Conservation (phyloP, 306 rosid species). For the Acmispon strigosus region DNA sequence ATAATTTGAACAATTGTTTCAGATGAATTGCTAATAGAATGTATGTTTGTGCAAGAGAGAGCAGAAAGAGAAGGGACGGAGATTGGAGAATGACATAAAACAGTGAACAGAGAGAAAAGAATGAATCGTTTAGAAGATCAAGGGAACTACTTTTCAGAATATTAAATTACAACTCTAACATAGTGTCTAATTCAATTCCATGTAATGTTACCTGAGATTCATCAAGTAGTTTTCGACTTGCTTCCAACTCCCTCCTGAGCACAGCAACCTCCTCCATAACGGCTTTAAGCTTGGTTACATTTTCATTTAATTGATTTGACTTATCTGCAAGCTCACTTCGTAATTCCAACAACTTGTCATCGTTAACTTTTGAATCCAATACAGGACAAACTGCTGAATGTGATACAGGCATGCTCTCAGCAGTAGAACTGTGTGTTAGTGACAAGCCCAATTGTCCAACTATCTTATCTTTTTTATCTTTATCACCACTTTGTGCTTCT, state of each 20-base stretch:
- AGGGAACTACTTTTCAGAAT: neutral
- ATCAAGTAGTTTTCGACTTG: conserved; percentile 74
- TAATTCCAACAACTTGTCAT: conserved; percentile 55
- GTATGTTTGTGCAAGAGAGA: neutral
- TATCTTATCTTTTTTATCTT: conserved; percentile 61
- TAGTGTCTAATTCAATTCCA: neutral
- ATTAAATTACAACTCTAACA: neutral
- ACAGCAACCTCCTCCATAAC: conserved; percentile 60
- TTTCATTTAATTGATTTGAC: conserved; percentile 54
- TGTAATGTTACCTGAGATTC: conserved; percentile 86
- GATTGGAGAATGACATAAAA: neutral
- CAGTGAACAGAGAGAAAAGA: neutral
- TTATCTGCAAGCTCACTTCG: conserved; percentile 60
- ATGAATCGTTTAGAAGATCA: neutral
- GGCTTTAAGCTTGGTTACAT: conserved; percentile 60
- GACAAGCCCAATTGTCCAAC: conserved; percentile 67
- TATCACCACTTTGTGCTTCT: conserved; percentile 44
- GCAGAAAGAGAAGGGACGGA: neutral
- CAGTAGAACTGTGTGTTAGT: conserved; percentile 89
- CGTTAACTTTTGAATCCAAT: conserved; percentile 47
- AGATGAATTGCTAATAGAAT: neutral
- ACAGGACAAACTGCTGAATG: conserved; percentile 38
- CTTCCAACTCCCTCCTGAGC: conserved; percentile 71
- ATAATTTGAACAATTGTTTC: neutral
- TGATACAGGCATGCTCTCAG: conserved; percentile 80